A percentile compares a stretch with the other conserved stretches of the same genome.
Conservation (phyloP, 2,329 filamentous ascomycete species). For the Rugonectria rugulosa region DNA sequence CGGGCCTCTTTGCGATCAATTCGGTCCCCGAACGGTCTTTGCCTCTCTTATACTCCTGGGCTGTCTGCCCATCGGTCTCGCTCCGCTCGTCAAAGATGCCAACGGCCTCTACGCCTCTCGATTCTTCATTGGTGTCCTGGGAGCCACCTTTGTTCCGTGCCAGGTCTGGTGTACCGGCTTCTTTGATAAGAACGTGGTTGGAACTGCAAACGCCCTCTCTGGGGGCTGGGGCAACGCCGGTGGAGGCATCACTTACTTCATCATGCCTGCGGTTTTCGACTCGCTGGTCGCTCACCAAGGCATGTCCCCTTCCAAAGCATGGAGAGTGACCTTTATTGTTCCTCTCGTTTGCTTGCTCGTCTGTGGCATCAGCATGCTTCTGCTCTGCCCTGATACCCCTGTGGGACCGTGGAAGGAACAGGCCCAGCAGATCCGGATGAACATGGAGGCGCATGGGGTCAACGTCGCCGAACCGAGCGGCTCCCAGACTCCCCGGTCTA, state of each 20-base stretch:
- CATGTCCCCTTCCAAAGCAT: slow-evolving; percentile 72
- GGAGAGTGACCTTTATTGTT: slow-evolving; percentile 85
- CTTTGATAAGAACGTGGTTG: slow-evolving; percentile 91
- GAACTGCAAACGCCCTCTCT: slow-evolving; percentile 85
- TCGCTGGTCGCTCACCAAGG: slow-evolving; percentile 69
- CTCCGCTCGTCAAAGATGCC: slow-evolving; percentile 73
- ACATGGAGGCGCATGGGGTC: slow-evolving; percentile 56
- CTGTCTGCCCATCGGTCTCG: slow-evolving; percentile 81
- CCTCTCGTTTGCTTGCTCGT: slow-evolving; percentile 78
- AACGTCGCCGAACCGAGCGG: slow-evolving; percentile 54
- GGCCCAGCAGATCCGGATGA: slow-evolving; percentile 62
- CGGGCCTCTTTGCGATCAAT: slow-evolving; percentile 85
- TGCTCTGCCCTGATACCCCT: slow-evolving; percentile 82
- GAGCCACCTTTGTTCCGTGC: slow-evolving; percentile 82
- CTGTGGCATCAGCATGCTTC: slow-evolving; percentile 72
- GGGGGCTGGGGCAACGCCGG: slow-evolving; percentile 88
- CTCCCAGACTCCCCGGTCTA: slow-evolving; percentile 48
- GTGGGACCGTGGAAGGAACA: slow-evolving; percentile 83
- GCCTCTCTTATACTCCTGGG: slow-evolving; percentile 79
- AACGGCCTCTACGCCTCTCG: slow-evolving; percentile 73
- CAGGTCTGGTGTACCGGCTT: slow-evolving; percentile 94
- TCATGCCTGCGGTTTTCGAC: slow-evolving; percentile 91
- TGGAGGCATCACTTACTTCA: slow-evolving; percentile 90
- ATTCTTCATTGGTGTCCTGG: slow-evolving; percentile 84
- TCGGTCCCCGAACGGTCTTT: slow-evolving; percentile 82